A percentile compares a stretch with the other conserved stretches of the same genome.
phyloP scores from a whole-genome alignment of 2,329 filamentous ascomycete genomes.

The Fusarium oxysporum region DNA sequence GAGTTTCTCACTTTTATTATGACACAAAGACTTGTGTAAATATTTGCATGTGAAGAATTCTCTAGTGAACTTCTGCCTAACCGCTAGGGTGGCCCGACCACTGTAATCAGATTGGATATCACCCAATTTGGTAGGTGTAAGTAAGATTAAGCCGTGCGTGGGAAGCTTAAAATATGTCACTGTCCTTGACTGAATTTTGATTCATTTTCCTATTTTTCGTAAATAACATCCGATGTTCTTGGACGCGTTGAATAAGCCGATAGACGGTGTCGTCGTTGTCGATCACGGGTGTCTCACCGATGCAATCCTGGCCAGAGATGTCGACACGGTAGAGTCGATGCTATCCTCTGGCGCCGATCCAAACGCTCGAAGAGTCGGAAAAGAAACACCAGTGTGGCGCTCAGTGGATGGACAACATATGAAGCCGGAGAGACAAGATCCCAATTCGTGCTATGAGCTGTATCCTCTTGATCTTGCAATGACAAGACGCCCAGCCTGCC shows the following conservation, averaged over 20 bases:
- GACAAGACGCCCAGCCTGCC: rapidly evolving
- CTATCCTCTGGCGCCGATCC: rapidly evolving
- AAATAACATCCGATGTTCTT: neutral
- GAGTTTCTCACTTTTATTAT: too few species aligned
- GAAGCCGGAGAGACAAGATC: neutral
- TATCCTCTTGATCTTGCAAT: neutral
- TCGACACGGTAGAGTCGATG: rapidly evolving
- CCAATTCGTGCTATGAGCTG: rapidly evolving
- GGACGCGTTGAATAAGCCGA: rapidly evolving
- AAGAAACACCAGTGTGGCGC: neutral
- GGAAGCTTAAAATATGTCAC: neutral
- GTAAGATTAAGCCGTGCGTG: rapidly evolving
- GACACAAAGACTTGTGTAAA: neutral
- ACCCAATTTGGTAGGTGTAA: neutral
- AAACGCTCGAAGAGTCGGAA: neutral
- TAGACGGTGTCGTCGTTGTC: neutral
- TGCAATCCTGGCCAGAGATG: neutral
- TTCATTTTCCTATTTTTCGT: too few species aligned
- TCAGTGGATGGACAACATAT: rapidly evolving
- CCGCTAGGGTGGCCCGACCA: neutral
- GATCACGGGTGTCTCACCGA: neutral
- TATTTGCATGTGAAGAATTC: neutral
- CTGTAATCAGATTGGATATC: neutral
- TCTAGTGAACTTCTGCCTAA: neutral
- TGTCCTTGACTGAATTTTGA: too few species aligned